Base-by-base conservation (phyloP, 305 asterid species). In the Fraxinus floribunda region DNA sequence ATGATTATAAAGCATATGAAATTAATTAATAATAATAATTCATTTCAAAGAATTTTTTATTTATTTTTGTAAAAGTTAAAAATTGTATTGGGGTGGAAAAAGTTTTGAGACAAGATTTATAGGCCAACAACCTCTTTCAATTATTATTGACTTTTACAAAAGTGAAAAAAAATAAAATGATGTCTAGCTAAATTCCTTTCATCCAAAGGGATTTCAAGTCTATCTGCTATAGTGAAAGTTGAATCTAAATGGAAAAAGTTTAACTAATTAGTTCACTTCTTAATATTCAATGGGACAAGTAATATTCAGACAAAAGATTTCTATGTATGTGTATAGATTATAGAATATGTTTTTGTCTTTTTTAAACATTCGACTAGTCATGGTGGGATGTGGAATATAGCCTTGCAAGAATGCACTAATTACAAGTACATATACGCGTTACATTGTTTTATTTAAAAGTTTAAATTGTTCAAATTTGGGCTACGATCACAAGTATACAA, bases 111-210 rank as follows among this genome's bases (percentile, higher is more conserved):
- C 15, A 10, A 8, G 36, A 22, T 11, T 62, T 66, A 66, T 64
- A 3, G 36, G 18, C 75, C 75, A 29, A 68, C 75, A 68, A 29
- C 75, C 75, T 29, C 75, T 68, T 10, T 11, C 20, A 68, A 68
- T 29, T 15, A 18, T 78, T 78, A 77, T 86, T 86, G 90, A 86
- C 90, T 86, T 86, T 86, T 76, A 86, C 75, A 32, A 83, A 84
- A 80, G 82, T 22, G 39, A 66, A 49, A 15, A 11, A 13, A 0
- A 3, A 13, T 2, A 13, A 8, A 9, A 0, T 10, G 55, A 44
- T 44, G 55, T 44, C 55, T 44, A 44, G 55, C 55, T 11, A 44
- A 44, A 38, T 44, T 44, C 55, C 55, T 44, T 44, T 44, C 55
- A 44, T 44, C 60, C 60, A 49, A 49, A 49, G 60, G 60, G 60